These are phyloP conservation scores for Helenozyma baotianmanensis DNA, from an alignment of 805 yeast genomes.

Conservation along the genomic window DNA sequence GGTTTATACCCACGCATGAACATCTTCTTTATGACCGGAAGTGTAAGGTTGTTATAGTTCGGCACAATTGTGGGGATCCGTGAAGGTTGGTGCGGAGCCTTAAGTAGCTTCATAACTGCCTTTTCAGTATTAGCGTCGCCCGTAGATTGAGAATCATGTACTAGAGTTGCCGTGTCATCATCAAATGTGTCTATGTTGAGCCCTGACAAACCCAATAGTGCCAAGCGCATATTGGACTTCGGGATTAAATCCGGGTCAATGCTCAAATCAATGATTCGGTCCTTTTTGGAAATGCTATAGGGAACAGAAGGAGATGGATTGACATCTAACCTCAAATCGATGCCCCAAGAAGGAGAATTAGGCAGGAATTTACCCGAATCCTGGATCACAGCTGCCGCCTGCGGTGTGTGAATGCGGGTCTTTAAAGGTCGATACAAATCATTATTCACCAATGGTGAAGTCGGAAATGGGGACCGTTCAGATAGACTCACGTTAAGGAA, in stretches of 20 bases:
- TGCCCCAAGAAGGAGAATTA: constrained; percentile 12
- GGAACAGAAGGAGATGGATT: constrained; percentile 26
- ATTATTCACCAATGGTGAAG: no score
- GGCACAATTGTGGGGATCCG: constrained; percentile 24
- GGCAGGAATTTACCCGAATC: not conserved
- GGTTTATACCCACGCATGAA: constrained; percentile 2
- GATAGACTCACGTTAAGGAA: no score
- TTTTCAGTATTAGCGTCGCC: no score
- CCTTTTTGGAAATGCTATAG: constrained; percentile 27
- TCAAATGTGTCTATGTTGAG: not conserved
- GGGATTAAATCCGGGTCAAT: constrained; percentile 6
- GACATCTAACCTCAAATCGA: constrained; percentile 26
- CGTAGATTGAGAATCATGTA: no score
- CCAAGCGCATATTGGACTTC: constrained; percentile 4
- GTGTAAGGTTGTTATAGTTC: constrained; percentile 16
- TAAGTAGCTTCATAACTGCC: no score
- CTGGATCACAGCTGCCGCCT: not conserved
- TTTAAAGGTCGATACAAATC: not conserved
- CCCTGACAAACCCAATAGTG: constrained; percentile 5
- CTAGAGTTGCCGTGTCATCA: constrained; percentile 7
- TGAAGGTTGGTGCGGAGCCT: no score
- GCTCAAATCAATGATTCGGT: constrained; percentile 24
- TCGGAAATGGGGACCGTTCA: no score
- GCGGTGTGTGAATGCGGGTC: not conserved
- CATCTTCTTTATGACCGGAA: constrained; percentile 24